Conservation (phyloP, 2,329 filamentous ascomycete species). For the Fusarium sp. region DNA sequence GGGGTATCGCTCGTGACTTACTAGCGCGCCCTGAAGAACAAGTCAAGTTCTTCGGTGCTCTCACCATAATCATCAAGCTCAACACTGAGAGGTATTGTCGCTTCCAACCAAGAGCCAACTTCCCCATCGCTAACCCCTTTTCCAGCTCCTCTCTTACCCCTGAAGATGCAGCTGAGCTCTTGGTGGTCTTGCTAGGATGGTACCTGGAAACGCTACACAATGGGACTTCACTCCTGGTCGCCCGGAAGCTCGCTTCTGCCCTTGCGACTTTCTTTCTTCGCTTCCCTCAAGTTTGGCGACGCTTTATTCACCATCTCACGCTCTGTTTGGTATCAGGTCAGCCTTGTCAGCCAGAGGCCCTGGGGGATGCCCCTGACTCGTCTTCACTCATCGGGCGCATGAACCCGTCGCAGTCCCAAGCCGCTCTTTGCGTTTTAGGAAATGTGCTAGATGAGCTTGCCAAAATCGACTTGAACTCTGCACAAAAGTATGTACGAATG, state of each 20-base stretch:
- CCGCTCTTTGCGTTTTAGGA: conserved; percentile 70
- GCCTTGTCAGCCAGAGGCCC: conserved; percentile 32
- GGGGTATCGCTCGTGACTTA: conserved; percentile 84
- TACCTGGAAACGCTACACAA: conserved; percentile 65
- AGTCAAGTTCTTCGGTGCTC: conserved; percentile 89
- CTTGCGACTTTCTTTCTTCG: conserved; percentile 80
- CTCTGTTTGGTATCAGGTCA: conserved; percentile 61
- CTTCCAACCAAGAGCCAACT: too few relatives aligned
- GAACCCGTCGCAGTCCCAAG: conserved; percentile 60
- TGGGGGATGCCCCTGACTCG: conserved; percentile 52
- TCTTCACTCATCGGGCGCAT: conserved; percentile 61
- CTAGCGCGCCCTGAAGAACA: conserved; percentile 76
- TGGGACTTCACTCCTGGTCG: conserved; percentile 68
- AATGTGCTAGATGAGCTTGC: conserved; percentile 52
- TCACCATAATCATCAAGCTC: conserved; percentile 93
- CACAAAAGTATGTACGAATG: conserved; percentile 60
- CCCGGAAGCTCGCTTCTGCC: conserved; percentile 80
- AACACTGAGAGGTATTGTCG: conserved; percentile 82
- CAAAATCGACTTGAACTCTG: conserved; percentile 72
- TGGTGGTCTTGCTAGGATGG: conserved; percentile 71
- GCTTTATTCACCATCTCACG: conserved; percentile 69
- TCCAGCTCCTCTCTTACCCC: conserved; percentile 62
- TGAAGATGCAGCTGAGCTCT: conserved; percentile 67
- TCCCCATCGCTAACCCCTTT: not conserved
- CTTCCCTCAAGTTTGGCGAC: conserved; percentile 74